phyloP scores from a whole-genome alignment of 129 eudicot genomes.

The Heracleum sosnowskyi region DNA sequence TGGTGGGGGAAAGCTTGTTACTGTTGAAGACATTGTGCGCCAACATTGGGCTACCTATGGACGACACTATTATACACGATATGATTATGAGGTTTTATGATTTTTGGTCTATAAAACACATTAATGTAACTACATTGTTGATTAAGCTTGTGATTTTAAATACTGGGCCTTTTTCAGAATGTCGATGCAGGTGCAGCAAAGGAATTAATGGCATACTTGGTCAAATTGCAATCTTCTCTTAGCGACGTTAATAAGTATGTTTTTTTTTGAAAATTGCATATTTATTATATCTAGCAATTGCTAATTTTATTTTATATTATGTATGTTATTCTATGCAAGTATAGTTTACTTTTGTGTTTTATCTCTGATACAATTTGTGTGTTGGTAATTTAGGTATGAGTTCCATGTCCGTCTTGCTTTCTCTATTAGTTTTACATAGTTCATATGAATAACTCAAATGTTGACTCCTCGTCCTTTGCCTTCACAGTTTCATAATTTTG shows the following conservation, averaged over 20 bases:
- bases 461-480: background rate
- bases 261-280: background rate
- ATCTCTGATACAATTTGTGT: background rate
- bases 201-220: conserved; percentile 85
- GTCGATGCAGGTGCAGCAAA: conserved; percentile 94
- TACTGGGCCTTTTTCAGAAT: conserved; percentile 45
- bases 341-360: background rate
- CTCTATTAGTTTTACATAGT: background rate
- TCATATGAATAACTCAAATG: background rate
- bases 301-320: background rate
- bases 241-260: conserved; percentile 67
- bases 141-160: conserved; percentile 1
- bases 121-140: background rate
- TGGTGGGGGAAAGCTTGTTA: conserved; percentile 6
- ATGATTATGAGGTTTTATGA: conserved; percentile 66
- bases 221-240: conserved; percentile 61
- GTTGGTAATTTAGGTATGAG: background rate
- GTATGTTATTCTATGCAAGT: background rate
- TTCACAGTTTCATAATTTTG: background rate
- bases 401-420: background rate
- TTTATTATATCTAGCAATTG: background rate
- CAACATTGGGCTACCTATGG: conserved; percentile 89
- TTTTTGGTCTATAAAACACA: background rate
- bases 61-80: conserved; percentile 87
- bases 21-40: conserved; percentile 84